A percentile compares a stretch with the other conserved stretches of the same genome.
These are phyloP conservation scores for Ophiostoma triangulosporum DNA, from an alignment of 2,329 filamentous ascomycete genomes.

Conservation along the genomic window DNA sequence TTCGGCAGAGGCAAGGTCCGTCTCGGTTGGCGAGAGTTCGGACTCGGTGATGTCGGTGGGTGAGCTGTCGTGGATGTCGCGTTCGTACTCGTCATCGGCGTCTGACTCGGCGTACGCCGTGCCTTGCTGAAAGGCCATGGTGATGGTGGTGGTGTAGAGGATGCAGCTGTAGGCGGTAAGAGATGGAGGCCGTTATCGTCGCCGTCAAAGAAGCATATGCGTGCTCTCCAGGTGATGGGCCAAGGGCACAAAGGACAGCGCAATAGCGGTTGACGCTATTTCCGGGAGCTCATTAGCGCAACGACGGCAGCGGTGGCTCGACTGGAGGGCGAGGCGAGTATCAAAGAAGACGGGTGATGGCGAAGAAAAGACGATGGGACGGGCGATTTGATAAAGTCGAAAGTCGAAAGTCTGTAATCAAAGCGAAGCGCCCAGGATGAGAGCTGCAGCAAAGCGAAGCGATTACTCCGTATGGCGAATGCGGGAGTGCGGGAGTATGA, in stretches of 20 bases:
- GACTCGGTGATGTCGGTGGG: constrained; percentile 51
- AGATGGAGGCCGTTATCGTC: not conserved
- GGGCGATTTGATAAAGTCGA: not conserved
- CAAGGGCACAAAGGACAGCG: not conserved
- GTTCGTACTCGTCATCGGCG: constrained; percentile 73
- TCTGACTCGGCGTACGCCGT: constrained; percentile 67
- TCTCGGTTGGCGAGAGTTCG: constrained; percentile 57
- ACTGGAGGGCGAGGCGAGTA: not conserved
- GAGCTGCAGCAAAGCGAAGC: not conserved
- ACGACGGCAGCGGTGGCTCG: constrained; percentile 1
- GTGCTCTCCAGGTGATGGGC: not conserved
- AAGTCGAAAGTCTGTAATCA: not conserved
- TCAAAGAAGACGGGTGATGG: not conserved
- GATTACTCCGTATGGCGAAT: not conserved
- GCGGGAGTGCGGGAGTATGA: not conserved
- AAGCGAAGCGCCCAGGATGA: not conserved
- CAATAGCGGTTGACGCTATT: not conserved
- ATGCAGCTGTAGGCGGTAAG: not conserved
- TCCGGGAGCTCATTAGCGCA: constrained; percentile 6
- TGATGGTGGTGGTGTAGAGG: constrained; percentile 10
- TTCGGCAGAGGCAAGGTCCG: constrained; percentile 55
- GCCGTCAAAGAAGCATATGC: not conserved
- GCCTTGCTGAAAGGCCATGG: constrained; percentile 49
- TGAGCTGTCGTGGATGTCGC: constrained; percentile 53
- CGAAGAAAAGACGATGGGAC: not conserved